These are phyloP conservation scores for Trichoderma brevicompactum DNA, from an alignment of 2,329 filamentous ascomycete genomes.

Conservation along the genomic window DNA sequence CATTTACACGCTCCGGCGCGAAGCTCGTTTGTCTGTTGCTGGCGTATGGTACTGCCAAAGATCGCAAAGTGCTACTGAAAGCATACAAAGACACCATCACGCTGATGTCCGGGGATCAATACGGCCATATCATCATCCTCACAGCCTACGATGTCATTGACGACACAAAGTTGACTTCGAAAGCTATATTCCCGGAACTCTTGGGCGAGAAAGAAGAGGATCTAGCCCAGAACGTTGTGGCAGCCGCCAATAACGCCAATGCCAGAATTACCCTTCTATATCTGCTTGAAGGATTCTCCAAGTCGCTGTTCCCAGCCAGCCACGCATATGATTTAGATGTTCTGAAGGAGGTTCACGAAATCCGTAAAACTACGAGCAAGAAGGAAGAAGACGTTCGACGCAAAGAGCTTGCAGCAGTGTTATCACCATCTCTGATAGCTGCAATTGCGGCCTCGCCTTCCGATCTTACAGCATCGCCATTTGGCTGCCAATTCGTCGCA, in stretches of 20 bases:
- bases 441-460: conserved; percentile 71
- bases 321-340: conserved; percentile 70
- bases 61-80: conserved; percentile 85
- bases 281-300: conserved; percentile 72
- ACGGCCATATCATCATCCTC: conserved; percentile 81
- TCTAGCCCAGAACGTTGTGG: conserved; percentile 66
- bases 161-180: conserved; percentile 86
- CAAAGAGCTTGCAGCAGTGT: conserved; percentile 72
- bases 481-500: conserved; percentile 84
- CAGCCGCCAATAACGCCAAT: conserved; percentile 67
- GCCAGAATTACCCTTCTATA: conserved; percentile 75
- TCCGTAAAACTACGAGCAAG: conserved; percentile 85
- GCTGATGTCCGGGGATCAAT: conserved; percentile 77
- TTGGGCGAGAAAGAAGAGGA: conserved; percentile 71
- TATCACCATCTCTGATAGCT: conserved; percentile 76
- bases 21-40: conserved; percentile 80
- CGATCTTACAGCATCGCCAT: conserved; percentile 73
- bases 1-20: conserved; percentile 89
- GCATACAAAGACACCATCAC: conserved; percentile 89
- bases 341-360: conserved; percentile 75
- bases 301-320: conserved; percentile 62
- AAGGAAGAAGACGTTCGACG: conserved; percentile 81
- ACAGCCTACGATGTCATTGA: conserved; percentile 90
- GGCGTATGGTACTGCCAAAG: conserved; percentile 86
- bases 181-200: conserved; percentile 85